Evolutionary conservation across 805 yeast genomes (phyloP), one percentile per base, ranked within the genome.

Genomic region (Barnettozyma wickerhamii): DNA sequence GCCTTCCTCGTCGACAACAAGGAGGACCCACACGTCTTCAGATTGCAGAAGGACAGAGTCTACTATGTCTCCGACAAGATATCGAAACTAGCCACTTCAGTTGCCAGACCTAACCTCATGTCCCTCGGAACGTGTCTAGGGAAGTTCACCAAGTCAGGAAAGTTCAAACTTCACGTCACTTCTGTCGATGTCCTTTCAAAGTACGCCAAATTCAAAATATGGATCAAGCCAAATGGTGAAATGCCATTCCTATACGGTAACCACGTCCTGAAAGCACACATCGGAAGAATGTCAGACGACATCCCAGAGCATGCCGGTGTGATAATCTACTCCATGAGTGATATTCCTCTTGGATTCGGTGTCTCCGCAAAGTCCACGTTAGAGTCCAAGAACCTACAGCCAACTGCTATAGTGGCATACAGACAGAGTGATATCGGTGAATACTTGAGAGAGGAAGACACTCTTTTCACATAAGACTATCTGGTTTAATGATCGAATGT

Each of bases 351-450:
- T 40, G 99, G 99, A 0, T 93, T 93, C 56, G 99, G 99, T 45
- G 95, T 93, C 10, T 77, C 90, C 55, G 90, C 98, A 26, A 90
- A 87, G 64, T 81, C 95, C 24, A 89, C 98, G 9, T 73, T 79
- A 26, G 99, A 91, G 60, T 79, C 93, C 19, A 80, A 93, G 63
- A 77, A 79, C 58, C 69, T 89, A 54, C 95, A 85, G 61, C 99
- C 99, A 42, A 91, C 95, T 19, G 93, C 82, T 19, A 90, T 93
- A 38, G 96, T 91, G 13, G 95, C 95, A 4, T 91, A 86, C 63
- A 81, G 99, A 74, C 99, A 93, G 63, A 86, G 95, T 51, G 99
- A 93, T 69, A 87, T 93, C 51, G 99, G 99, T 49, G 99, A 93
- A 65, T 93, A 88, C 59, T 73, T 93, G 59, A 89, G 99, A 75